Base-by-base conservation (phyloP, 116 monocot species). In the Dioscorea cayenensis region DNA sequence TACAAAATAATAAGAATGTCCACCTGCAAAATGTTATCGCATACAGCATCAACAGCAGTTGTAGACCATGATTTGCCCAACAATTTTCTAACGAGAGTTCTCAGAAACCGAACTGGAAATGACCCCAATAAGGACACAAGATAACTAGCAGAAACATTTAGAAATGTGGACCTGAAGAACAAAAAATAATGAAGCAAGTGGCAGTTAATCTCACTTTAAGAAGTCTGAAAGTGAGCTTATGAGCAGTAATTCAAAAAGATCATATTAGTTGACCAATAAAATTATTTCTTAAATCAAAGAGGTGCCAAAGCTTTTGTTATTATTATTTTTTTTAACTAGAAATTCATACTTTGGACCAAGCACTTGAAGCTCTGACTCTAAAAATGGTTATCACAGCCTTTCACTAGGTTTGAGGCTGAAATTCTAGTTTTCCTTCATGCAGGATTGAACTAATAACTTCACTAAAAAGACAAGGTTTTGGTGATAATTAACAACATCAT, bases 11-110 rank as follows among this genome's bases (percentile, higher is more conserved):
- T 19, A 77, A 14, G 58, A 80, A 58, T 71, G 21, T 49, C 76
- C 48, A 85, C 95, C 87, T 85, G 69, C 61, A 95, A 75, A 36
- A 95, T 78, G 66, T 85, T 61, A 71, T 59, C 79, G 77, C 85
- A 90, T 35, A 84, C 76, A 76, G 85, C 82, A 71, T 90, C 78
- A 75, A 96, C 75, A 68, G 96, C 96, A 28, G 75, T 79, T 36
- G 72, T 28, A 77, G 90, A 88, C 79, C 92, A 96, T 72, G 87
- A 82, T 51, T 69, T 66, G 55, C 92, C 92, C 70, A 96, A 58
- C 43, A 79, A 64, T 68, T 58, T 80, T 76, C 66, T 90, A 64
- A 88, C 82, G 25, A 96, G 52, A 63, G 22, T 29, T 58, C 60
- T 76, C 77, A 48, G 75, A 66, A 80, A 58, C 49, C 66, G 20